Evolutionary conservation across 192 early-diverging fungal species (phyloP).

Genomic region (Dispira simplex): DNA sequence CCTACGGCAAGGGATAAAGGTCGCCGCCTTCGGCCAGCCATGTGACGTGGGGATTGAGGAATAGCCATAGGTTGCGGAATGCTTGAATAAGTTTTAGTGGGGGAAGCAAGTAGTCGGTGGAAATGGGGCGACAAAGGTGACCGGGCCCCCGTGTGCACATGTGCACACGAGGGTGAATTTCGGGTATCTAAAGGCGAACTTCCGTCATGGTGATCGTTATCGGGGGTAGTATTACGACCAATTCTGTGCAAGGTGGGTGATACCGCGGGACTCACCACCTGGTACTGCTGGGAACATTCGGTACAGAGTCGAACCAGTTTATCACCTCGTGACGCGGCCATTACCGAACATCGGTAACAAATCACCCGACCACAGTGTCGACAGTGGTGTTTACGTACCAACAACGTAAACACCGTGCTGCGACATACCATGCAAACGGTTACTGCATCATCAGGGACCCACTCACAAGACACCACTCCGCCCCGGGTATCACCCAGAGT

Average conservation of each 20-base stretch:
- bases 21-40: no score
- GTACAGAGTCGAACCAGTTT: slow-evolving; percentile 1
- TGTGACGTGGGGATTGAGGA: no score
- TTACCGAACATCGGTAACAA: slow-evolving; percentile 28
- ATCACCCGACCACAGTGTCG: slow-evolving; percentile 28
- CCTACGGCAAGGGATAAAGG: no score
- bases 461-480: not conserved
- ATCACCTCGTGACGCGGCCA: slow-evolving; percentile 12
- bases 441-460: slow-evolving; percentile 29
- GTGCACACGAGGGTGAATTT: not conserved
- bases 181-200: not conserved
- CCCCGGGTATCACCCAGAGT: no score
- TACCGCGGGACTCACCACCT: not conserved
- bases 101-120: not conserved
- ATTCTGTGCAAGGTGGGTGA: no score
- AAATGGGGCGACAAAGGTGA: no score
- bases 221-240: not conserved
- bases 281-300: slow-evolving; percentile 2
- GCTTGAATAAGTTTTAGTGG: not conserved
- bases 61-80: no score
- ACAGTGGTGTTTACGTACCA: slow-evolving; percentile 32
- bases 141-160: no score
- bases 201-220: not conserved
- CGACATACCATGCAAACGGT: slow-evolving; percentile 31
- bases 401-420: slow-evolving; percentile 28